Evolutionary conservation across 2,329 filamentous ascomycete species (phyloP).

Genomic region (Monilinia aucupariae): DNA sequence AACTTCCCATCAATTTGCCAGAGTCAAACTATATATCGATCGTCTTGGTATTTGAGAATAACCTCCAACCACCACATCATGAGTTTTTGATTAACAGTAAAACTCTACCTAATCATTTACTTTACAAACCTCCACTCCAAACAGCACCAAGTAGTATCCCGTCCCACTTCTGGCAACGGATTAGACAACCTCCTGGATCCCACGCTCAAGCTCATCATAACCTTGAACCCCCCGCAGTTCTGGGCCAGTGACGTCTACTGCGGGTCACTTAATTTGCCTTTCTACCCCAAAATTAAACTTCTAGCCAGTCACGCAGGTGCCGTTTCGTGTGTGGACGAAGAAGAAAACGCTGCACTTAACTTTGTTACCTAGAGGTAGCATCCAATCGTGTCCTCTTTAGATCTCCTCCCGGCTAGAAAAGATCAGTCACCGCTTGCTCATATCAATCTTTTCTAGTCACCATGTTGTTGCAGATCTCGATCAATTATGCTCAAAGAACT

Average conservation of each 20-base stretch:
- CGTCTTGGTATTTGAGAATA: background rate
- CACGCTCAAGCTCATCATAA: background rate
- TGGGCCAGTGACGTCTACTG: slow-evolving; percentile 11
- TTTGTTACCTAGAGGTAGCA: background rate
- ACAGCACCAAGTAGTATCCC: background rate
- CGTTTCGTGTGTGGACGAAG: background rate
- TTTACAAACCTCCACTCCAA: background rate
- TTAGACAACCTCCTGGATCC: background rate
- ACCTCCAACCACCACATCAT: background rate
- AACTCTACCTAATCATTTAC: background rate
- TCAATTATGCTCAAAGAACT: background rate
- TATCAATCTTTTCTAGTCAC: background rate
- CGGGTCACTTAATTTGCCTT: slow-evolving; percentile 4
- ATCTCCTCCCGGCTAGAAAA: background rate
- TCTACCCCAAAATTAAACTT: background rate
- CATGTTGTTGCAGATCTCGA: slow-evolving; percentile 12
- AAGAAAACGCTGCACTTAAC: background rate
- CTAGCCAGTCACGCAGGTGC: background rate
- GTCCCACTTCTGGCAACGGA: background rate
- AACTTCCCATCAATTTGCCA: background rate
- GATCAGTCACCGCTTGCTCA: slow-evolving; percentile 9
- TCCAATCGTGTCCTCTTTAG: background rate
- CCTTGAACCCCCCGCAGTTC: slow-evolving; percentile 2
- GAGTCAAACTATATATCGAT: background rate
- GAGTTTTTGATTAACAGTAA: background rate